Evolutionary conservation across 495 filamentous ascomycete species (phyloP), one percentile per base, ranked within the genome.

Genomic region (Trichocladium antarcticum): DNA sequence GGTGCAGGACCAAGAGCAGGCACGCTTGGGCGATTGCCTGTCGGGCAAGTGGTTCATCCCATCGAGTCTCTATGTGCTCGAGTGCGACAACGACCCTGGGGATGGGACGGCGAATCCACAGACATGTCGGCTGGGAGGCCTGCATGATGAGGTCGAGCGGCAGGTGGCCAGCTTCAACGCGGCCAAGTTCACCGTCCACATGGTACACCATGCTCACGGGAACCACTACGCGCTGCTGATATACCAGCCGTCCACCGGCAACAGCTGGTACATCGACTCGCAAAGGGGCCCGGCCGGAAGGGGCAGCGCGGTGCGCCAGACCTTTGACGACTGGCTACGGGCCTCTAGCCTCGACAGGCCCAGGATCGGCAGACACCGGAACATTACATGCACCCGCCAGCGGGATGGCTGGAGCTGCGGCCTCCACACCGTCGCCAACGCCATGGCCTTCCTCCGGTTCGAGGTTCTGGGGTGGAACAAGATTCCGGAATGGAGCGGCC

Each of bases 391-490:
- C 31, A 32, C 5, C 5, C n/a, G 19, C 1, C 55, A 60, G 27
- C 1, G 10, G 6, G 44, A 48, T 12, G 19, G 6, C 1, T 57
- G 43, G 50, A 42, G 50, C 19, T 61, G 58, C 37, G 44, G 44
- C 3, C 22, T 61, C 0, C 56, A 57, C 20, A 14, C 11, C 4
- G 50, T 61, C 6, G 50, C 44, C 9, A 56, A 57, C 21, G 28
- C 40, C 20, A 31, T 57, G 32, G 47, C 45, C 14, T 59, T 56
- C 34, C 6, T 54, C 19, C 49, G 50, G 7, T 55, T 47, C 19
- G 53, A 51, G 9, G 9, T 42, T 1, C 14, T 57, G 5, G 50
- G 56, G 1, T 61, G 57, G 57, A 3, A 57, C 1, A 34, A 34
- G 0, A 24, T 57, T 4, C 12, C 15, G 0, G 32, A 9, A 5